A percentile compares a stretch with the other conserved stretches of the same genome.
Conservation (phyloP, 306 rosid genomes). For the Alnus glutinosa region DNA sequence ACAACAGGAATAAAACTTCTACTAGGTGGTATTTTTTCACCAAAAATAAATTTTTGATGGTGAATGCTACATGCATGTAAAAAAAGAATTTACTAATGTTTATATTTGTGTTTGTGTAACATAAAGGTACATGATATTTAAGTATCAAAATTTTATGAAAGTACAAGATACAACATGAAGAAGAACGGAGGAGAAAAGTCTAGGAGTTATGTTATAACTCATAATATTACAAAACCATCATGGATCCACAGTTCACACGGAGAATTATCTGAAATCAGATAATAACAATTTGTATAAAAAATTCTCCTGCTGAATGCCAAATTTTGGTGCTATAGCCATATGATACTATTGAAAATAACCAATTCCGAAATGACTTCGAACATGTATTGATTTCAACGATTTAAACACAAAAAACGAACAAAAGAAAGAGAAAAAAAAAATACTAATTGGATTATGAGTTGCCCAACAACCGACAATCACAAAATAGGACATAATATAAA, state of each 20-base stretch:
- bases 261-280: background rate
- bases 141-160: background rate
- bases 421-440: background rate
- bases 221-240: background rate
- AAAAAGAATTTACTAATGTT: background rate
- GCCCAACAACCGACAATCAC: background rate
- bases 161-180: background rate
- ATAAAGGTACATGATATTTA: background rate
- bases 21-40: background rate
- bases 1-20: background rate
- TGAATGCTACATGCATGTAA: background rate
- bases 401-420: background rate
- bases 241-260: background rate
- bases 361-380: background rate
- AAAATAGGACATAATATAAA: background rate
- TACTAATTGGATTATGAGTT: background rate
- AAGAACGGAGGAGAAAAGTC: background rate
- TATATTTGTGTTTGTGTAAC: background rate
- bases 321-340: background rate
- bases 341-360: background rate
- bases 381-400: background rate
- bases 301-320: background rate
- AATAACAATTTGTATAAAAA: background rate
- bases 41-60: background rate
- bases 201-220: background rate